Evolutionary conservation across 2,329 filamentous ascomycete genomes (phyloP), one percentile per base, ranked within the genome.

Genomic region (Microdochium bolleyi): DNA sequence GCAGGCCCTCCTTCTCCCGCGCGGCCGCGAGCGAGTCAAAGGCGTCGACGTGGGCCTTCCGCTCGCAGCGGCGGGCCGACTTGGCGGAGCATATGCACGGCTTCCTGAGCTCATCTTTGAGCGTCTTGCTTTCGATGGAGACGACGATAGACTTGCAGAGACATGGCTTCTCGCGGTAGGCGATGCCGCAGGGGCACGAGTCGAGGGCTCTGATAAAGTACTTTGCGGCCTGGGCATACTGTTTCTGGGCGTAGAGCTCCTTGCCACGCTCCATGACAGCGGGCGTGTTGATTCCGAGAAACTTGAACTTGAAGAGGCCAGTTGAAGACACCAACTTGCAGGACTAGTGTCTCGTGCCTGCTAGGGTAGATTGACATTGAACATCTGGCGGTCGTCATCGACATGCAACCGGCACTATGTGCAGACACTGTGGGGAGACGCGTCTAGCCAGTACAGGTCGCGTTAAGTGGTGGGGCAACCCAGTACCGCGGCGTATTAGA

Each of bases 11-110:
- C 49, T 55, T 56, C 52, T 65, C 60, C 34, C 59, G 54, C 1
- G 56, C 53, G 19, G 60, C 61, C 10, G 62, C 60, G 14, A 65
- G 53, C 0, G 57, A 56, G 22, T 64, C 61, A 16, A 65, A 52
- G 2, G 62, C 58, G 27, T 58, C 54, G 4, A 64, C n/a, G n/a
- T 65, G 63, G 4, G 32, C n/a, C 19, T 44, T 9, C n/a, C 52
- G 54, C 14, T 56, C 56, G 48, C 64, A 66, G 16, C 62, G 62
- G 19, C 51, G 53, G 9, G 54, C 51, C 10, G 60, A 57, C 24
- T 55, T 55, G 11, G 59, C 58, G 21, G 57, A 58, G 51, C 61
- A 63, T 37, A 57, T 59, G 34, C 61, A 64, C n/a, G 55, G 46
- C 49, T 58, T 59, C 24, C 51, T 52, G 4, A 66, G 55, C 34